Evolutionary conservation across 331 rosid species (phyloP).

Genomic region (Malus hybrid): DNA sequence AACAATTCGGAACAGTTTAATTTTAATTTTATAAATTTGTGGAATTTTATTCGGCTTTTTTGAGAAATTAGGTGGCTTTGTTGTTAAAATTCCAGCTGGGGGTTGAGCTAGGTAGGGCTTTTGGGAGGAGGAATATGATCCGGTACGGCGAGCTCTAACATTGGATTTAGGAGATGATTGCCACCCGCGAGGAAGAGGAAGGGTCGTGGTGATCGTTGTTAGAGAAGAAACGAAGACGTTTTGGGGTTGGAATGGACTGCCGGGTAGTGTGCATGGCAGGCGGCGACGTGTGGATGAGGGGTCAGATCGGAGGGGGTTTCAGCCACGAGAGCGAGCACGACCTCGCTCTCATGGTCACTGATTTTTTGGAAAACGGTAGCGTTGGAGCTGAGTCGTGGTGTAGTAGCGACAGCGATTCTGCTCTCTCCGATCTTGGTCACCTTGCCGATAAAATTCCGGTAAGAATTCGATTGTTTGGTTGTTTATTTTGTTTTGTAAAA

Average conservation of each 20-base stretch:
- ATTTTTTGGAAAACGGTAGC: slow-evolving; percentile 88
- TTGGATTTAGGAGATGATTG: background rate
- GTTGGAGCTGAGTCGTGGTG: slow-evolving; percentile 78
- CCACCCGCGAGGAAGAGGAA: background rate
- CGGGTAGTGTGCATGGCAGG: slow-evolving; percentile 52
- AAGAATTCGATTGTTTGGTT: background rate
- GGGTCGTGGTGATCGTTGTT: background rate
- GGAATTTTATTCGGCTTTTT: background rate
- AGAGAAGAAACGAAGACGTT: slow-evolving; percentile 16
- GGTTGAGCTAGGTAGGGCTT: background rate
- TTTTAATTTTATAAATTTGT: no score
- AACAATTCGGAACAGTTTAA: background rate
- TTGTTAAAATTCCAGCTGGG: background rate
- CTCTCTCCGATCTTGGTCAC: slow-evolving; percentile 62
- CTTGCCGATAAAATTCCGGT: slow-evolving; percentile 83
- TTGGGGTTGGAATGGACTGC: slow-evolving; percentile 41
- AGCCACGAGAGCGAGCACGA: slow-evolving; percentile 96
- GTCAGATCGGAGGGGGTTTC: slow-evolving; percentile 51
- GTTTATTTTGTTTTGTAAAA: background rate
- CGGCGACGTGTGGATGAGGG: slow-evolving; percentile 52
- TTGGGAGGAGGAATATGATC: background rate
- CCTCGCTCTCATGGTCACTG: slow-evolving; percentile 81
- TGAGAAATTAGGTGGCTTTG: background rate
- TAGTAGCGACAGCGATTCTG: slow-evolving; percentile 92
- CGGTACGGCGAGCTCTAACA: background rate